Conservation (phyloP, 129 eudicot genomes). For the Flaveria sonorensis region DNA sequence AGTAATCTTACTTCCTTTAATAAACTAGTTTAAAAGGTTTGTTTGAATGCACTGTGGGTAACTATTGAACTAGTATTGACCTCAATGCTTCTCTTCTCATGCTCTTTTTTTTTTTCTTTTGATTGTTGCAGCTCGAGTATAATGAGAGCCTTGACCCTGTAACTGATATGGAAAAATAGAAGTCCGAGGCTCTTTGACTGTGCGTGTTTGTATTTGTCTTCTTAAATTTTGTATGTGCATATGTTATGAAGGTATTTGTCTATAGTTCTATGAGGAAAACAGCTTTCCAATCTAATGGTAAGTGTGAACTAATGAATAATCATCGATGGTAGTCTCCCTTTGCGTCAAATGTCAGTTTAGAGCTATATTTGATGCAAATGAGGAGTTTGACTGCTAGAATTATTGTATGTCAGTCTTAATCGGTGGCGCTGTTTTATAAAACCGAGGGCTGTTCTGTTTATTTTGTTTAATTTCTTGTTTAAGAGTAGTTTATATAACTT, state of each 20-base stretch:
- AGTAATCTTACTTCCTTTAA: not conserved
- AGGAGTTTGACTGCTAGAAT: constrained; percentile 19
- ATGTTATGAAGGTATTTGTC: constrained; percentile 12
- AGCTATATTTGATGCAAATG: constrained; percentile 17
- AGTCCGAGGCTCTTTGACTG: not conserved
- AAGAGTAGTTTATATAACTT: not conserved
- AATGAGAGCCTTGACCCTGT: constrained; percentile 55
- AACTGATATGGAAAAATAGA: constrained; percentile 55
- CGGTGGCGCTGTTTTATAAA: not conserved
- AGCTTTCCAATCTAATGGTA: constrained; percentile 13
- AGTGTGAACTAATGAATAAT: not conserved
- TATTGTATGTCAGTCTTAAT: constrained; percentile 1
- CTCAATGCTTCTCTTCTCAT: constrained; percentile 1
- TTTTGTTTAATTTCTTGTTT: constrained; percentile 1
- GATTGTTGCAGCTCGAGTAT: constrained; percentile 59
- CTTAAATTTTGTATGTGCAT: constrained; percentile 39
- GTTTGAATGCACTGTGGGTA: not conserved
- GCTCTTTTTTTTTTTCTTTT: constrained; percentile 15
- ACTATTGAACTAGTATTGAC: constrained; percentile 6
- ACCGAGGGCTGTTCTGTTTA: not conserved
- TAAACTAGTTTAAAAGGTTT: not conserved
- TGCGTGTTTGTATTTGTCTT: constrained; percentile 22
- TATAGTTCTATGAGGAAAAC: constrained; percentile 21
- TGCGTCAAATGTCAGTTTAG: not conserved
- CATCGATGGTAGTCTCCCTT: constrained; percentile 12